These are phyloP conservation scores for Glebionis coronaria DNA, from an alignment of 129 eudicot species.

Conservation along the genomic window DNA sequence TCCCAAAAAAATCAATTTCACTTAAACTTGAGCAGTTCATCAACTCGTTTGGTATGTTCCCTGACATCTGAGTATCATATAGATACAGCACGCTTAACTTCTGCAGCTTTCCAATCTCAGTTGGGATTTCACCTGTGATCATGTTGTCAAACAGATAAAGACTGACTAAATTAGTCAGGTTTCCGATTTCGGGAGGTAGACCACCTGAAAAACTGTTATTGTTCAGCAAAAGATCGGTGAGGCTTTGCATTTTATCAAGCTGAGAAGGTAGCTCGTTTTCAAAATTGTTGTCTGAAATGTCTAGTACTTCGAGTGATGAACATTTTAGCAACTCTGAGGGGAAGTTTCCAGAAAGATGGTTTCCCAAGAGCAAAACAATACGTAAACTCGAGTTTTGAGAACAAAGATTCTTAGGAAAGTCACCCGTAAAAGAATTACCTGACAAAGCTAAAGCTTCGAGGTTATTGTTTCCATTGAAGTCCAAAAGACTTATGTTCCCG, in stretches of 20 bases:
- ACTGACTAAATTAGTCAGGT: constrained; percentile 52
- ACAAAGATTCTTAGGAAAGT: constrained; percentile 55
- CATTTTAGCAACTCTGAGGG: constrained; percentile 65
- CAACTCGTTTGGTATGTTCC: constrained; percentile 73
- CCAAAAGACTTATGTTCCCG: constrained; percentile 45
- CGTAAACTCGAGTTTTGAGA: constrained; percentile 34
- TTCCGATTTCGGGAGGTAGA: constrained; percentile 83
- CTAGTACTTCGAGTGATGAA: constrained; percentile 69
- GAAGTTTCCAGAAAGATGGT: constrained; percentile 62
- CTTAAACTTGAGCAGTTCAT: constrained; percentile 71
- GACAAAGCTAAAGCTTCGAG: constrained; percentile 67
- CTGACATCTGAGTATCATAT: constrained; percentile 88
- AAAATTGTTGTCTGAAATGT: constrained; percentile 66
- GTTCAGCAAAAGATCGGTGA: constrained; percentile 86
- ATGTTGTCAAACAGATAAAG: constrained; percentile 64
- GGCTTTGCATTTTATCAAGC: constrained; percentile 48
- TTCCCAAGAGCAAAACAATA: constrained; percentile 50
- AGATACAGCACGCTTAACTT: constrained; percentile 58
- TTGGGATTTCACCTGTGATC: constrained; percentile 76
- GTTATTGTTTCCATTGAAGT: constrained; percentile 38
- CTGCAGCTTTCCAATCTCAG: constrained; percentile 73
- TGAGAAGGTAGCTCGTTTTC: constrained; percentile 54
- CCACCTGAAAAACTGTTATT: constrained; percentile 78
- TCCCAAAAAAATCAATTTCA: constrained; percentile 79
- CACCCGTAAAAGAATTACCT: constrained; percentile 48